Percentiles rank a stretch among this genome's conserved stretches.
Conservation (phyloP, 768 basidiomycete species). For the Mycena albidolilacea region DNA sequence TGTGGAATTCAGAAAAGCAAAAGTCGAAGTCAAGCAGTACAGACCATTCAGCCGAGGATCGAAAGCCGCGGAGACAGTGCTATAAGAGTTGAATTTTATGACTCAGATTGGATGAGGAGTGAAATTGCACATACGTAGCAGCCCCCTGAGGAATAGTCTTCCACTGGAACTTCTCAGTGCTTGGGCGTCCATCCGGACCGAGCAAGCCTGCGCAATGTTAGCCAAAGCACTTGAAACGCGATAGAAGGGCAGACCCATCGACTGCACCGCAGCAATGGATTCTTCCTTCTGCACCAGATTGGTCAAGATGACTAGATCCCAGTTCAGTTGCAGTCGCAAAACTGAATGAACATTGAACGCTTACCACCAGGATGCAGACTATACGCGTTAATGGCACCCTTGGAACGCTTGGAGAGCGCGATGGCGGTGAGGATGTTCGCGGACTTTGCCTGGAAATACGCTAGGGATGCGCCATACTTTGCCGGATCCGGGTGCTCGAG, state of each 20-base stretch:
- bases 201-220: not conserved
- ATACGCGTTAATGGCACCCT: not conserved
- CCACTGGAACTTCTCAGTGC: not conserved
- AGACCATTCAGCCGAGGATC: no score
- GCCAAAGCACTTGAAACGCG: not conserved
- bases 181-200: not conserved
- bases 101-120: no score
- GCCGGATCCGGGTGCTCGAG: not conserved
- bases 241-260: not conserved
- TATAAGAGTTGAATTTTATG: no score
- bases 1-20: no score
- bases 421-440: not conserved
- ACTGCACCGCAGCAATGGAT: not conserved
- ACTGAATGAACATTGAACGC: not conserved
- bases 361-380: not conserved
- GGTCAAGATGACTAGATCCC: not conserved
- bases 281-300: not conserved
- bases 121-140: not conserved
- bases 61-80: no score
- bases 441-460: not conserved
- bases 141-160: not conserved
- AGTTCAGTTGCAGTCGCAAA: not conserved
- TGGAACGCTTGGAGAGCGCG: not conserved
- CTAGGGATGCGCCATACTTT: not conserved
- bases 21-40: not conserved